phyloP scores from a whole-genome alignment of 331 rosid genomes.

The Arachis monticola region DNA sequence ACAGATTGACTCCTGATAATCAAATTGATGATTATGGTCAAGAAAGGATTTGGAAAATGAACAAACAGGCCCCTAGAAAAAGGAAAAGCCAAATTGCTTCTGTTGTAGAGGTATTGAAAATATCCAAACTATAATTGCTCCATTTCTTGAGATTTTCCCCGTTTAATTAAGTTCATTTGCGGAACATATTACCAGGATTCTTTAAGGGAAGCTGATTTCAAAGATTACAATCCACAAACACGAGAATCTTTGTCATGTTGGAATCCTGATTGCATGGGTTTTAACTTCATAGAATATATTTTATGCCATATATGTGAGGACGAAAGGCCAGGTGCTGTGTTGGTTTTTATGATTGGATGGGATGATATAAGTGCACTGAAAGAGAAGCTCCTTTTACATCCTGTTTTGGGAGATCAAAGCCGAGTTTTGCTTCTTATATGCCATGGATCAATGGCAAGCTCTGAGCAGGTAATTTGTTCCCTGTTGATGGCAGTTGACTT shows the following conservation, averaged over 20 bases:
- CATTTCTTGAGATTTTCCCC: slow-evolving; percentile 11
- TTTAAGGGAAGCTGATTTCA: slow-evolving; percentile 72
- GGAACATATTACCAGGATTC: slow-evolving; percentile 70
- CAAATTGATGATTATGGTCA: slow-evolving; percentile 98
- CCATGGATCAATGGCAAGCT: slow-evolving; percentile 97
- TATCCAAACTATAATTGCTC: slow-evolving; percentile 27
- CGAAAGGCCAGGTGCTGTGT: slow-evolving; percentile 84
- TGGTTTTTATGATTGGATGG: slow-evolving; percentile 99
- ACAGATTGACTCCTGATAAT: slow-evolving; percentile 75
- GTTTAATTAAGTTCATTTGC: slow-evolving; percentile 27
- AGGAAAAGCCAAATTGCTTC: slow-evolving; percentile 97
- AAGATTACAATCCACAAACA: slow-evolving; percentile 69
- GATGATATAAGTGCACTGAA: slow-evolving; percentile 90
- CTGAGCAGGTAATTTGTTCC: slow-evolving; percentile 77
- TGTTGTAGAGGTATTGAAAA: slow-evolving; percentile 70
- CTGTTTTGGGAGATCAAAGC: slow-evolving; percentile 74
- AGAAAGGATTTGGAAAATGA: slow-evolving; percentile 90
- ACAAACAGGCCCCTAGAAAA: slow-evolving; percentile 91
- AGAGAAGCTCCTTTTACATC: slow-evolving; percentile 79
- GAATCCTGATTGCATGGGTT: slow-evolving; percentile 94
- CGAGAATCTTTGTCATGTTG: slow-evolving; percentile 84
- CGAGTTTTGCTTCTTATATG: slow-evolving; percentile 79
- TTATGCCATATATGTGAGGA: slow-evolving; percentile 79
- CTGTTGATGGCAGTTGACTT: slow-evolving; percentile 25
- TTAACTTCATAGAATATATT: slow-evolving; percentile 78